These are phyloP conservation scores for Pythium rhizo-oryzae DNA, from an alignment of 352 stramenopile genomes.

Conservation along the genomic window DNA sequence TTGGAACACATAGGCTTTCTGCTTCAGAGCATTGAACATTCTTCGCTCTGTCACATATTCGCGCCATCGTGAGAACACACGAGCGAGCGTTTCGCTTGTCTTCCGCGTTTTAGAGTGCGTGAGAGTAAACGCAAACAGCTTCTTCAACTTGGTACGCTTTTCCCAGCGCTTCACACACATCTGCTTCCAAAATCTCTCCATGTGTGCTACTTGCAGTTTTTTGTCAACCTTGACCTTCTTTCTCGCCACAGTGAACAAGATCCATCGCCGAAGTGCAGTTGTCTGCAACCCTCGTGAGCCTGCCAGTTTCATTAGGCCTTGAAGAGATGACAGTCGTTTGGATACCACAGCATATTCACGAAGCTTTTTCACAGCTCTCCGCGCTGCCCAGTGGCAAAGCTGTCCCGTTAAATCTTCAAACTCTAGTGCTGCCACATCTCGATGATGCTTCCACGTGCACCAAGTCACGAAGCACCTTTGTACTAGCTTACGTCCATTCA, in stretches of 20 bases:
- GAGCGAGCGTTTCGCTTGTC: conserved; percentile 5
- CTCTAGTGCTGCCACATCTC: background rate
- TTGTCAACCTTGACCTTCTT: background rate
- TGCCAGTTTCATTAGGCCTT: conserved; percentile 5
- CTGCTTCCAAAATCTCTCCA: conserved; percentile 27
- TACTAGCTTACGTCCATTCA: background rate
- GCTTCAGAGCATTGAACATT: conserved; percentile 25
- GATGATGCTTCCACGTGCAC: conserved; percentile 9
- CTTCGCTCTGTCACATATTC: conserved; percentile 20
- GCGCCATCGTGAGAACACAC: conserved; percentile 38
- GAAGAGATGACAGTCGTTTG: conserved; percentile 13
- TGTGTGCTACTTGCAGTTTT: background rate
- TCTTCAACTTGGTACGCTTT: conserved; percentile 21
- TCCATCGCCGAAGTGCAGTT: conserved; percentile 11
- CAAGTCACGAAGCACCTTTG: conserved; percentile 1
- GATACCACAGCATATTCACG: background rate
- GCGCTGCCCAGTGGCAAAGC: conserved; percentile 5
- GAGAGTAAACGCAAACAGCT: conserved; percentile 30
- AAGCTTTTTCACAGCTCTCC: background rate
- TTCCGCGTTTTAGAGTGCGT: conserved; percentile 20
- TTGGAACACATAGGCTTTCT: conserved; percentile 48
- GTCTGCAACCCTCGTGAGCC: conserved; percentile 5
- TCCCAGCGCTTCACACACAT: conserved; percentile 32
- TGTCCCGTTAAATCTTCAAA: background rate
- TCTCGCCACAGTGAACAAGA: background rate